Percentiles rank a stretch among this genome's conserved stretches.
phyloP scores from a whole-genome alignment of 306 rosid species.

The cucumber (Cucumis sativus) region DNA sequence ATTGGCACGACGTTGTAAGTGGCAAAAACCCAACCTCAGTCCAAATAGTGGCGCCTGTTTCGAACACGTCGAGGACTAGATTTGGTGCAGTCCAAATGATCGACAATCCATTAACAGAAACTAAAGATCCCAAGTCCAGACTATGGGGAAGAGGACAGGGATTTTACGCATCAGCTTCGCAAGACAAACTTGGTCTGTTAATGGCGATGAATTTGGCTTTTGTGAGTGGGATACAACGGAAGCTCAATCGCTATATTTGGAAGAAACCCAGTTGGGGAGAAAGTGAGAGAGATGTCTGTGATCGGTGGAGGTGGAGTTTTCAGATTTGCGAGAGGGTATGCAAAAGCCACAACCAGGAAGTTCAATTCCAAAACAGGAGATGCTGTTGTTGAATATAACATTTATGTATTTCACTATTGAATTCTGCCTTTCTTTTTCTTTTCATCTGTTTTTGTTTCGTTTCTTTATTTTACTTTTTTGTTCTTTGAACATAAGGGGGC shows the following conservation, averaged over 20 bases:
- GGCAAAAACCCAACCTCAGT: constrained; percentile 21
- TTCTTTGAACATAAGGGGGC: too few relatives aligned
- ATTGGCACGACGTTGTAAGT: constrained; percentile 23
- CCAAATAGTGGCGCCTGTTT: constrained; percentile 7
- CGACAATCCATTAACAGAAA: constrained; percentile 20
- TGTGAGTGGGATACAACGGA: constrained; percentile 45
- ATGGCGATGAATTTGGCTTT: constrained; percentile 65
- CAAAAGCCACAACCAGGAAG: too few relatives aligned
- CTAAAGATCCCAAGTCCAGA: constrained; percentile 16
- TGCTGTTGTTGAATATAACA: too few relatives aligned
- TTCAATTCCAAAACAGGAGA: too few relatives aligned
- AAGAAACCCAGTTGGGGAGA: constrained; percentile 31
- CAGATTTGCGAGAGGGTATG: too few relatives aligned
- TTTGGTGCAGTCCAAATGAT: constrained; percentile 19
- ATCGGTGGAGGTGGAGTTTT: constrained; percentile 24
- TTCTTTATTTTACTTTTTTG: too few relatives aligned
- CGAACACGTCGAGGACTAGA: constrained; percentile 7
- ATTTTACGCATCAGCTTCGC: too few relatives aligned
- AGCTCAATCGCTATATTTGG: constrained; percentile 57
- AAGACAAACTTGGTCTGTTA: constrained; percentile 18
- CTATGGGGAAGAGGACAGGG: constrained; percentile 24
- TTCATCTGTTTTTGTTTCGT: too few relatives aligned
- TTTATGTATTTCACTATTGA: too few relatives aligned
- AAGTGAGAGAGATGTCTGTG: constrained; percentile 64
- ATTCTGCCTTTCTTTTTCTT: too few relatives aligned